phyloP scores from a whole-genome alignment of 1,284 basidiomycete genomes.

The Rhizoctonia solani region DNA sequence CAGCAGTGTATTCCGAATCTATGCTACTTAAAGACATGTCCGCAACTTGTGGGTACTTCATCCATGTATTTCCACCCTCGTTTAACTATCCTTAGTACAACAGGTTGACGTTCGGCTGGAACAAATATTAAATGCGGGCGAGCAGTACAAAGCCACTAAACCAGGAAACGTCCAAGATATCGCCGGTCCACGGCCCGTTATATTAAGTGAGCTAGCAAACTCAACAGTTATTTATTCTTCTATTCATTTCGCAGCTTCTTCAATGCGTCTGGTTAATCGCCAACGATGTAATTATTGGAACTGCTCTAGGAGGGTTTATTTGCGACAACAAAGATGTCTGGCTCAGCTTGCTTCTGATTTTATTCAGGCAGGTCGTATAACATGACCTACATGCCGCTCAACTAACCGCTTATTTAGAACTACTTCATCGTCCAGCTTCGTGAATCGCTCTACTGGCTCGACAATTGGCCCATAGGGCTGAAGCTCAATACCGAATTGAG shows the following conservation, averaged over 20 bases:
- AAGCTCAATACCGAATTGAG: conserved; percentile 96
- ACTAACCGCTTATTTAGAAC: conserved; percentile 26
- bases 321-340: conserved; percentile 56
- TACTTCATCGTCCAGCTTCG: conserved; percentile 58
- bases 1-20: conserved; percentile 40
- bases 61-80: not conserved
- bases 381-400: conserved; percentile 42
- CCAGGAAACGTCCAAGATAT: conserved; percentile 37
- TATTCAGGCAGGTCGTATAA: conserved; percentile 45
- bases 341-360: conserved; percentile 22
- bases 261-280: conserved; percentile 89
- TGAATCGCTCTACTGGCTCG: conserved; percentile 75
- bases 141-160: conserved; percentile 41
- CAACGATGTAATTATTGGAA: conserved; percentile 86
- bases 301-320: conserved; percentile 69
- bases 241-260: conserved; percentile 65
- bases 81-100: conserved; percentile 44
- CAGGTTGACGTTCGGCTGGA: conserved; percentile 48
- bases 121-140: conserved; percentile 47
- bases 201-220: conserved; percentile 54
- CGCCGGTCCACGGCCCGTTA: conserved; percentile 43
- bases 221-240: not conserved
- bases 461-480: conserved; percentile 93
- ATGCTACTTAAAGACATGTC: conserved; percentile 44
- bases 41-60: conserved; percentile 41